Percentiles rank a stretch among this genome's conserved stretches.
Evolutionary conservation across 2,329 filamentous ascomycete genomes (phyloP).

Genomic region (Hymenoscyphus fraxineus): DNA sequence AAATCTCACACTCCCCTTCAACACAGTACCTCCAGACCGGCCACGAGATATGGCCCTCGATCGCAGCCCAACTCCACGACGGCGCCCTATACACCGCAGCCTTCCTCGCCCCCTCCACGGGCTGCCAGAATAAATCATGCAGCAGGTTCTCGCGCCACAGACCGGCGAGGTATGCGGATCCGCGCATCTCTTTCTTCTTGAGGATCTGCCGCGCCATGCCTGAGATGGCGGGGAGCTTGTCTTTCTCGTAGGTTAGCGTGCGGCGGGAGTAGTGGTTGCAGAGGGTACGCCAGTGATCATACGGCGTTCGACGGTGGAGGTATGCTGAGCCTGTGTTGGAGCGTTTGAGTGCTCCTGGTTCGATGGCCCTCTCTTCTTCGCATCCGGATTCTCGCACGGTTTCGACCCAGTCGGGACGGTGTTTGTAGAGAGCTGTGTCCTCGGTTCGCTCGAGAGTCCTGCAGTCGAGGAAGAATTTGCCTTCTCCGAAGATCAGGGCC

Average conservation of each 20-base stretch:
- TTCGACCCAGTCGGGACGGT: slow-evolving; percentile 13
- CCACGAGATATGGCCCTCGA: slow-evolving; percentile 14
- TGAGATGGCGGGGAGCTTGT: slow-evolving; percentile 20
- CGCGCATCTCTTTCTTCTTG: neutral
- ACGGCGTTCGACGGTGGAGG: slow-evolving; percentile 3
- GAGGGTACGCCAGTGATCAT: slow-evolving; percentile 15
- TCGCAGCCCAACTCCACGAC: slow-evolving; percentile 19
- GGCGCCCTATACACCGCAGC: slow-evolving; percentile 13
- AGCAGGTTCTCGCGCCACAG: slow-evolving; percentile 13
- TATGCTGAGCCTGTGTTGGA: neutral
- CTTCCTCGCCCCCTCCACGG: neutral
- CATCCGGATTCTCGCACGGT: neutral
- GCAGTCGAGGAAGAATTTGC: slow-evolving; percentile 22
- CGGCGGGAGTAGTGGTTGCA: slow-evolving; percentile 15
- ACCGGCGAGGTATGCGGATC: slow-evolving; percentile 14
- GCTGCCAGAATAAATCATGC: slow-evolving; percentile 17
- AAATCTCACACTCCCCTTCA: slow-evolving; percentile 5
- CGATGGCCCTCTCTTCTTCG: neutral
- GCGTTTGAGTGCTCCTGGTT: neutral
- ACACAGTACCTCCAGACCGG: slow-evolving; percentile 9
- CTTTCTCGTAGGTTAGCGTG: slow-evolving; percentile 13
- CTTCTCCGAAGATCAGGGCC: slow-evolving; percentile 19
- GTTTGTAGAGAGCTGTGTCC: slow-evolving; percentile 9
- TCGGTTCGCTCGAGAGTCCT: slow-evolving; percentile 12
- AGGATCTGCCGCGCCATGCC: slow-evolving; percentile 15